Base-by-base conservation (phyloP, 176 grass and related monocot genomes). In the Zoysia japonica region DNA sequence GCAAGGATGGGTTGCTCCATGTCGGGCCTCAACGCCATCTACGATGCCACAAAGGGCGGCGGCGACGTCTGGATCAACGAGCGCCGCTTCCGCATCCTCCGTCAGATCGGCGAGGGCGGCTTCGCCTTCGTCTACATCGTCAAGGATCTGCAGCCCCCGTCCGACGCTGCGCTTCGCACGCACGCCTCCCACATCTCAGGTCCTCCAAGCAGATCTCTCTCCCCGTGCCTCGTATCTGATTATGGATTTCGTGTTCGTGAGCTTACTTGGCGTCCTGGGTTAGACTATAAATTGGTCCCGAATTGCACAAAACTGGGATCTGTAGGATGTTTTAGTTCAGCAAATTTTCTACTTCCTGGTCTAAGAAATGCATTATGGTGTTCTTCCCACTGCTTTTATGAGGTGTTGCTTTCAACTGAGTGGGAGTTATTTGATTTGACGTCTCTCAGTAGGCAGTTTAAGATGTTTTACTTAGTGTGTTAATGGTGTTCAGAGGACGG, bases 41-140 rank as follows among this genome's bases (percentile, higher is more conserved):
- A 93, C 85, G 89, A 91, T 61, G 89, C 85, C 48, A 83, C 89
- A 47, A 92, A 83, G 16, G 86, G 90, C 70, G 78, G 96, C 38
- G 92, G 90, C 68, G 96, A 95, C 74, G 89, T 95, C 52, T 99
- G 92, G 96, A 95, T 99, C 88, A 99, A 95, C 90, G 86, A 95
- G 40, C 91, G 87, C 81, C 92, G 90, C 16, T 93, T 99, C 76
- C 88, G 92, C 68, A 77, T 99, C 67, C 80, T 99, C 56, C 84
- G 88, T 74, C 90, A 98, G 86, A 82, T 98, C 84, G 95, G 95
- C 38, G 95, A 98, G 85, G 96, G 96, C 20, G 96, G 96, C 45
- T 99, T 95, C 75, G 88, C 96, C 80, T 99, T 89, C 82, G 92
- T 95, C 85, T 95, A 90, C 78, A 92, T 99, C 83, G 88, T 95